These are phyloP conservation scores for Paramecium sexaurelia DNA, from an alignment of 73 alveolate species.

Conservation along the genomic window DNA sequence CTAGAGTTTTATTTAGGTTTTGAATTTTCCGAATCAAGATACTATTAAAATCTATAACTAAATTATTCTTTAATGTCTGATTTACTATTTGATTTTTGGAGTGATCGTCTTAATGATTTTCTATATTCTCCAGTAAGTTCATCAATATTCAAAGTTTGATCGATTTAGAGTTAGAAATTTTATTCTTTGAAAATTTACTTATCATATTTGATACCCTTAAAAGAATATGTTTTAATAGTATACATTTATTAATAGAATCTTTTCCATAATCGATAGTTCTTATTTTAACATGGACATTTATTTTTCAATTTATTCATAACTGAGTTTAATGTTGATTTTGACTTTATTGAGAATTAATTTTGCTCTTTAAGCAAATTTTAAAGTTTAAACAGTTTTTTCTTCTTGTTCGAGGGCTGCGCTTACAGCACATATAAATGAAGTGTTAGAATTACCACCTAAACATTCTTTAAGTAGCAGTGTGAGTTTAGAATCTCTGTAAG, in stretches of 20 bases:
- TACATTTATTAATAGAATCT: background rate
- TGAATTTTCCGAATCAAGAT: background rate
- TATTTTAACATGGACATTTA: background rate
- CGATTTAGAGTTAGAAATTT: background rate
- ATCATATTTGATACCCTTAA: constrained; percentile 50
- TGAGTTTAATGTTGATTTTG: constrained; percentile 32
- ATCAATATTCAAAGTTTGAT: background rate
- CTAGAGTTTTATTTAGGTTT: background rate
- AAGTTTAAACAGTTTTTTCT: constrained; percentile 57
- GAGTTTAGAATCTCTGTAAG: constrained; percentile 61
- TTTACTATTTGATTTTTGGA: background rate
- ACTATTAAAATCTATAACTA: constrained; percentile 33
- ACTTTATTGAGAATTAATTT: constrained; percentile 55
- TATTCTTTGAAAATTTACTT: constrained; percentile 19
- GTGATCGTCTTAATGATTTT: constrained; percentile 23
- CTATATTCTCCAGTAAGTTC: background rate
- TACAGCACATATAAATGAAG: constrained; percentile 66
- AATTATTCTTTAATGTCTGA: constrained; percentile 36
- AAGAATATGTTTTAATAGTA: background rate
- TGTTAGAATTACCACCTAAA: constrained; percentile 70
- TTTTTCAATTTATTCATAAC: constrained; percentile 64
- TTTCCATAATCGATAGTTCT: constrained; percentile 27
- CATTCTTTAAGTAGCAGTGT: constrained; percentile 58
- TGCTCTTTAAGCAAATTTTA: constrained; percentile 68
- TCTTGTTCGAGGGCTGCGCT: constrained; percentile 55